Evolutionary conservation across 257 asterid species (phyloP).

Genomic region (Cynanchum wilfordii): DNA sequence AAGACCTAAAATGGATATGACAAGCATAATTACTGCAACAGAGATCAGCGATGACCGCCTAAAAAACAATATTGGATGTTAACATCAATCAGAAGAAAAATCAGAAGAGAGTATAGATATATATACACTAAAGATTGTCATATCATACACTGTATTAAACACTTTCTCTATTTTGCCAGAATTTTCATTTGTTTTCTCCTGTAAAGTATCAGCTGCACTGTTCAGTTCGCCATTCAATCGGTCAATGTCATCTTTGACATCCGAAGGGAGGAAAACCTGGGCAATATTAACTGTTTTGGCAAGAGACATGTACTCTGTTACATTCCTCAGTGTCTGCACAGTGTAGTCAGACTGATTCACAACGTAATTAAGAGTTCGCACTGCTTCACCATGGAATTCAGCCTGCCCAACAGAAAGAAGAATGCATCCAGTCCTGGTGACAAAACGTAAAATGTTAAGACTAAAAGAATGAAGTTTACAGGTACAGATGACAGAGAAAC

Average conservation of each 20-base stretch:
- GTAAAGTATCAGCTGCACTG: constrained; percentile 64
- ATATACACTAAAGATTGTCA: neutral
- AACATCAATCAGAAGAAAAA: constrained; percentile 17
- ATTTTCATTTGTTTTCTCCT: constrained; percentile 66
- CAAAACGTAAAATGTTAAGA: constrained; percentile 15
- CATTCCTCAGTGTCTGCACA: constrained; percentile 76
- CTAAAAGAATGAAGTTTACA: neutral
- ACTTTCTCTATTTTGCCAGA: constrained; percentile 54
- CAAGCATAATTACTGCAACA: constrained; percentile 79
- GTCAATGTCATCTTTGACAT: constrained; percentile 66
- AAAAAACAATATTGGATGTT: constrained; percentile 16
- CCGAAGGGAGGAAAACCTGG: constrained; percentile 82
- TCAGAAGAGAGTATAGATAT: neutral
- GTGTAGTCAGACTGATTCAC: constrained; percentile 94
- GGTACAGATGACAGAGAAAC: neutral
- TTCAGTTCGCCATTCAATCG: constrained; percentile 55
- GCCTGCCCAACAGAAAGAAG: constrained; percentile 89
- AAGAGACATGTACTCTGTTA: constrained; percentile 63
- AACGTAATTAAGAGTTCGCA: constrained; percentile 66
- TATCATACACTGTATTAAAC: constrained; percentile 69
- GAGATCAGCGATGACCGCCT: constrained; percentile 68
- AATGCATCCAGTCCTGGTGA: constrained; percentile 80
- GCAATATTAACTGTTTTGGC: constrained; percentile 88
- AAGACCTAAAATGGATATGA: constrained; percentile 73
- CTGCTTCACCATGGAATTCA: constrained; percentile 69